Base-by-base conservation (phyloP, 1,139 yeast genomes). In the Hyphopichia wangnamkhiaoensis region DNA sequence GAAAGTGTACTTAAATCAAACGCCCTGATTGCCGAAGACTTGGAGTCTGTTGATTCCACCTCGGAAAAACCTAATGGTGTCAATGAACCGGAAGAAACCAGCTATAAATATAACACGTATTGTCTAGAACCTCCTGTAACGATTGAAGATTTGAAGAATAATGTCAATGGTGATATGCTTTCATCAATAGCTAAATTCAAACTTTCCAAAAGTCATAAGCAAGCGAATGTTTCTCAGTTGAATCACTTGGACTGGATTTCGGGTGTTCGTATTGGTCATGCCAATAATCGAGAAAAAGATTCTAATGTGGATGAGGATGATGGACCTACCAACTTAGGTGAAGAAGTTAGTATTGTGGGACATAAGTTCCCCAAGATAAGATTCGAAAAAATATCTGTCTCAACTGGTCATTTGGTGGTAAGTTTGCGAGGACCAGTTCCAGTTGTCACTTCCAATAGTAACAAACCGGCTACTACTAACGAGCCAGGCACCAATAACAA, bases 231-330 rank as follows among this genome's bases (percentile, higher is more conserved):
- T 46, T 41, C 62, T 37, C 75, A 78, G 42, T 61, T 79, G 28
- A 82, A 82, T 48, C 96, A 91, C 55, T 67, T 93, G 44, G 82
- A 84, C 48, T 93, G 98, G 98, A 84, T 93, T 31, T 84, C 96
- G 0, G 98, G 98, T 35, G 95, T 93, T 5, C 71, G 93, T 39
- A 80, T 79, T 65, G 94, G 94, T 0, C 53, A 44, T 33, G 34
- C 39, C 8, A 37, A 37, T 8, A 53, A 53, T 17, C 50, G 49
- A 3, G 39, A 54, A 8, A 48, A 50, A 5, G 47, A 44, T 26
- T 21, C 33, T 7, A 48, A 47, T 18, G 40, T 47, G 23, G 59
- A 54, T 14, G 62, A 54, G 27, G 79, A 69, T 43, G 76, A 68
- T 45, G 74, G 71, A 24, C 90, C 84, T 2, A 76, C 82, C 14